Conservation (phyloP, 2,329 filamentous ascomycete genomes). For the Sclerotinia trifoliorum region DNA sequence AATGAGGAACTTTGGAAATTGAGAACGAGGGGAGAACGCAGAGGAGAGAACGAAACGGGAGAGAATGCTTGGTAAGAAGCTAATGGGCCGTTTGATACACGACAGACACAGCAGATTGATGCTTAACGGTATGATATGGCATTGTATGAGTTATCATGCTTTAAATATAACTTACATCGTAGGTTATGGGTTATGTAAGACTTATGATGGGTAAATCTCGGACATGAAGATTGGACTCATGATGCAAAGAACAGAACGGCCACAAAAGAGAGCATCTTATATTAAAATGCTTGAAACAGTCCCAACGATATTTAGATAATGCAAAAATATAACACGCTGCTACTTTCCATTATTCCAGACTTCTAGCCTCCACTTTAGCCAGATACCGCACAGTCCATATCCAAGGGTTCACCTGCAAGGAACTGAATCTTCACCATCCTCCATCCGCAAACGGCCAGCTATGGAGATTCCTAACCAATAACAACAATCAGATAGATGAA, state of each 20-base stretch:
- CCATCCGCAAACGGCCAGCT: not conserved
- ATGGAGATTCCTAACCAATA: not conserved
- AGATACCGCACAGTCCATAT: not conserved
- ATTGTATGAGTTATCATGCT: not conserved
- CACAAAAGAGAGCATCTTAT: no score
- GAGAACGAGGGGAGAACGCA: not conserved
- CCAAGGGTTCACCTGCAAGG: conserved; percentile 11
- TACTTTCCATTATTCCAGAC: no score
- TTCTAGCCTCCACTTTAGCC: not conserved
- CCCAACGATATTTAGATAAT: no score
- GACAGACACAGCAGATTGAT: conserved; percentile 4
- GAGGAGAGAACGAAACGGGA: not conserved
- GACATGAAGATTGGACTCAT: not conserved
- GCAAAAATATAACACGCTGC: no score
- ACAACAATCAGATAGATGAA: not conserved
- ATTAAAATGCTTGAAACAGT: no score
- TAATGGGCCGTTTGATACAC: not conserved
- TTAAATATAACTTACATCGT: not conserved
- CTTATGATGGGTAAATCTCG: not conserved
- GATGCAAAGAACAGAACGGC: no score
- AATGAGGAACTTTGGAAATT: conserved; percentile 3
- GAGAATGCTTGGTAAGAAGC: not conserved
- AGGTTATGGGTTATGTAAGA: no score
- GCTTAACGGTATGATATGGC: not conserved
- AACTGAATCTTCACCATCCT: conserved; percentile 3